These are phyloP conservation scores for Diaporthe vaccinii DNA, from an alignment of 2,329 filamentous ascomycete genomes.

Conservation along the genomic window DNA sequence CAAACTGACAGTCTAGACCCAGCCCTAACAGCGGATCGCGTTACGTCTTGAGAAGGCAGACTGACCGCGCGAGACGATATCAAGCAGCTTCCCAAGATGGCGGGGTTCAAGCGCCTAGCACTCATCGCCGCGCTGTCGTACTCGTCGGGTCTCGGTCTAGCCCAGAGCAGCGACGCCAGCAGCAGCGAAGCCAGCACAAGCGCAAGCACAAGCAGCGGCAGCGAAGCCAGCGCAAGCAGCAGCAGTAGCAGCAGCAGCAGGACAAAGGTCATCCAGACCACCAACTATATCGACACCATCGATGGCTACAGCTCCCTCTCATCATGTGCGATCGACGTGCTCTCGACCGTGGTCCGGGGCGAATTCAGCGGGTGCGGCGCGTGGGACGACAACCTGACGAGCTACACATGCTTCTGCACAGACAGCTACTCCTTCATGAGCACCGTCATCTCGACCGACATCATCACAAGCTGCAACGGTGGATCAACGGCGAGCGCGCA, in stretches of 20 bases:
- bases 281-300: slow-evolving; percentile 38
- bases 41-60: slow-evolving; percentile 8
- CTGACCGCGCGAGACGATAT: not conserved
- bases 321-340: slow-evolving; percentile 41
- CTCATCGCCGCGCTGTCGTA: slow-evolving; percentile 10
- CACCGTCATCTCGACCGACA: slow-evolving; percentile 36
- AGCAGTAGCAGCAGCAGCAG: not conserved
- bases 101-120: slow-evolving; percentile 1
- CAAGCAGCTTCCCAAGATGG: not conserved
- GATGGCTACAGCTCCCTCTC: slow-evolving; percentile 38
- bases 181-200: not conserved
- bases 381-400: slow-evolving; percentile 39
- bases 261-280: slow-evolving; percentile 26
- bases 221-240: not conserved
- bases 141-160: not conserved
- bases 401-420: slow-evolving; percentile 43
- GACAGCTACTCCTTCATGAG: slow-evolving; percentile 38
- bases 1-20: not conserved
- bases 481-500: slow-evolving; percentile 16
- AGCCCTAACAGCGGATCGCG: slow-evolving; percentile 26
- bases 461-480: slow-evolving; percentile 33
- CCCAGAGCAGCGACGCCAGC: slow-evolving; percentile 15
- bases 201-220: not conserved
- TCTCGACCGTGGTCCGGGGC: slow-evolving; percentile 42
- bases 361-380: slow-evolving; percentile 41